Conservation (phyloP, 1,284 basidiomycete species). For the Anthracocystis setariae region DNA sequence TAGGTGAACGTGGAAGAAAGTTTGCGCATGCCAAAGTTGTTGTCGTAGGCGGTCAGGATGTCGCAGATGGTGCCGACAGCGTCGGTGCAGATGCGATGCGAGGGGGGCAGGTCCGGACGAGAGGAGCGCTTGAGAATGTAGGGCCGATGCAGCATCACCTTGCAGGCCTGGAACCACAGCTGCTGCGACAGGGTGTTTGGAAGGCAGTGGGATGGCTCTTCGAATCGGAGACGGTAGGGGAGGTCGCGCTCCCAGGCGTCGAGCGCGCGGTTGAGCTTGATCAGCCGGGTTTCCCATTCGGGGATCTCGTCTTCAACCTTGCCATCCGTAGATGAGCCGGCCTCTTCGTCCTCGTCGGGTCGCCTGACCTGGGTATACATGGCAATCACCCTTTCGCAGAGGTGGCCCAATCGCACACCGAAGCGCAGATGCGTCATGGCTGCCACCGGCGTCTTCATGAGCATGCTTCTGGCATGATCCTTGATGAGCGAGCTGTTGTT, state of each 20-base stretch:
- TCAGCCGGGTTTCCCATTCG: constrained; percentile 34
- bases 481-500: constrained; percentile 47
- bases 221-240: constrained; percentile 34
- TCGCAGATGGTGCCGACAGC: constrained; percentile 45
- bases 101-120: constrained; percentile 35
- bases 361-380: constrained; percentile 50
- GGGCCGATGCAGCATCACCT: constrained; percentile 50
- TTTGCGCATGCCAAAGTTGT: constrained; percentile 51
- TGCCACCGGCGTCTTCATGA: constrained; percentile 41
- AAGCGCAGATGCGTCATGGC: constrained; percentile 41
- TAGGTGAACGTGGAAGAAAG: constrained; percentile 51
- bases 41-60: constrained; percentile 48
- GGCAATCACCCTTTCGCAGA: constrained; percentile 48
- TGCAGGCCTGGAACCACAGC: constrained; percentile 48
- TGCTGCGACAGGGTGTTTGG: constrained; percentile 44
- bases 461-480: constrained; percentile 27
- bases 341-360: constrained; percentile 16
- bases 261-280: constrained; percentile 27
- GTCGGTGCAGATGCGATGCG: constrained; percentile 54
- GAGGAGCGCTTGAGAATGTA: constrained; percentile 54
- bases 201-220: constrained; percentile 33
- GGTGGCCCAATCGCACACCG: constrained; percentile 34
- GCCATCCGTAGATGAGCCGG: neutral
- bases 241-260: constrained; percentile 36
- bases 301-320: constrained; percentile 10